Evolutionary conservation across 306 rosid species (phyloP).

Genomic region (Pyrus pyrifolia): DNA sequence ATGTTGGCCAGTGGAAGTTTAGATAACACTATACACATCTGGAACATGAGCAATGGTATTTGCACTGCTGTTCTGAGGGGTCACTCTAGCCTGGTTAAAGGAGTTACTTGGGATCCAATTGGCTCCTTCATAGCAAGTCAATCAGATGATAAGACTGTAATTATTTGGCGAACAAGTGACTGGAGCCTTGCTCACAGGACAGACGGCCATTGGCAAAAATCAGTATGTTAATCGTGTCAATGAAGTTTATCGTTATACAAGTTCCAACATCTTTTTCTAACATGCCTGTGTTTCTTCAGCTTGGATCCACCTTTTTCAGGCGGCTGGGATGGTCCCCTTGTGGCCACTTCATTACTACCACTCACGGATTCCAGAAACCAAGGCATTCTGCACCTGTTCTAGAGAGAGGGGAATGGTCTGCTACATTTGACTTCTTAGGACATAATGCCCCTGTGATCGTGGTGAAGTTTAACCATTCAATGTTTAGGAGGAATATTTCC

Average conservation of each 20-base stretch:
- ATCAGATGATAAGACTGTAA: conserved; percentile 97
- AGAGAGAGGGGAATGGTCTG: conserved; percentile 99
- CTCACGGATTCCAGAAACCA: conserved; percentile 99
- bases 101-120: conserved; percentile 99
- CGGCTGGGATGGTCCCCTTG: conserved; percentile 99
- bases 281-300: conserved; percentile 45
- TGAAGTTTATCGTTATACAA: not conserved
- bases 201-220: conserved; percentile 95
- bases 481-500: conserved; percentile 68
- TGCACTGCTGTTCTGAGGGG: conserved; percentile 99
- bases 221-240: conserved; percentile 45
- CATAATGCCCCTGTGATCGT: conserved; percentile 96
- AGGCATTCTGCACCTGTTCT: conserved; percentile 99
- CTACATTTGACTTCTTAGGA: conserved; percentile 95
- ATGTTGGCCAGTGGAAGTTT: conserved; percentile 94
- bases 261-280: conserved; percentile 25
- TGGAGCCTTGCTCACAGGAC: conserved; percentile 99
- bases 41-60: conserved; percentile 93
- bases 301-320: conserved; percentile 96
- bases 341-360: conserved; percentile 95
- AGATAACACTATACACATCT: conserved; percentile 87
- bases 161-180: conserved; percentile 96
- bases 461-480: conserved; percentile 92
- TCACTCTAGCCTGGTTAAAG: conserved; percentile 96
- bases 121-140: conserved; percentile 98